Conservation (phyloP, 345 rosid genomes). For the Erucastrum elatum region DNA sequence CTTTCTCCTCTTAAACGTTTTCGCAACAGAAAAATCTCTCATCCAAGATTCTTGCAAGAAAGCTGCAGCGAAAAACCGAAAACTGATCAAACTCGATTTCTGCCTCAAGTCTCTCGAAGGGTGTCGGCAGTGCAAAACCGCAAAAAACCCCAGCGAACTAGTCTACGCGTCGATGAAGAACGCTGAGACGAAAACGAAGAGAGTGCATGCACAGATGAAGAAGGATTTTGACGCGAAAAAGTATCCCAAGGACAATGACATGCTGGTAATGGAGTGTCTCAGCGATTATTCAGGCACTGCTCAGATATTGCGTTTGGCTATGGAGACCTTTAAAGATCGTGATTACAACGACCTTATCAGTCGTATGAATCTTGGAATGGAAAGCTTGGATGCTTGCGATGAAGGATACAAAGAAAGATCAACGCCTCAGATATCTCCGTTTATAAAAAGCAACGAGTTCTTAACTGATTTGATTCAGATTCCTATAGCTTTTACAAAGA, state of each 20-base stretch:
- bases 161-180: background rate
- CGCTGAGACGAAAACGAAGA: background rate
- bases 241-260: background rate
- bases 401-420: background rate
- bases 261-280: background rate
- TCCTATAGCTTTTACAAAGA: background rate
- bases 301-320: background rate
- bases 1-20: background rate
- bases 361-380: background rate
- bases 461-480: background rate
- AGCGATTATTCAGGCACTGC: background rate
- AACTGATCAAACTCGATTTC: background rate
- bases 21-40: background rate
- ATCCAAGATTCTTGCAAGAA: background rate
- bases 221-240: background rate
- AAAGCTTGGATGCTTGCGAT: background rate
- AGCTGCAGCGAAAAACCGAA: background rate
- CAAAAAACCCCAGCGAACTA: background rate
- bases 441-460: background rate
- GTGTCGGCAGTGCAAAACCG: background rate
- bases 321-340: background rate
- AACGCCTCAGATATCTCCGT: background rate
- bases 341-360: background rate
- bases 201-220: background rate
- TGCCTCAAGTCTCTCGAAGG: background rate